Evolutionary conservation across 257 asterid species (phyloP), one percentile per base, ranked within the genome.

Genomic region (Ehretia macrophylla): DNA sequence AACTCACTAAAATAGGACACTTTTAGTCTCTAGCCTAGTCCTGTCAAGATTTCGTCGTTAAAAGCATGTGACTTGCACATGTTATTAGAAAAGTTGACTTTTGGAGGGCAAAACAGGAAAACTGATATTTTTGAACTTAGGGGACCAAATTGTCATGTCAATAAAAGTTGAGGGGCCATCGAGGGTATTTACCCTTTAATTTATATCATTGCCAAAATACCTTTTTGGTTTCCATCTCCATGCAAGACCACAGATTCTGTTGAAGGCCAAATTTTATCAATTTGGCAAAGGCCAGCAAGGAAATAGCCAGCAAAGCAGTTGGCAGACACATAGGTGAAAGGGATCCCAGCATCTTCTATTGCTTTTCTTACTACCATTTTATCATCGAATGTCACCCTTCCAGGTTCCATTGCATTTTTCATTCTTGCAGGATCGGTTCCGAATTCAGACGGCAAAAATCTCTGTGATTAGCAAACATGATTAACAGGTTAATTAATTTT

Each of bases 401-500:
- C 75, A 3, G 79, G 79, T 16, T 56, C 67, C 72, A 65, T 57
- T 11, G 75, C 66, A 11, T 69, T 56, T 10, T 56, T 60, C 76
- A 74, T 65, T 59, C 72, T 56, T 40, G 69, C 55, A 13, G 79
- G 75, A 35, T 74, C 75, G 8, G 67, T 65, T 16, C 72, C 79
- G 37, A 69, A 74, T 50, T 74, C 79, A 4, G 75, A 74, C 0
- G 79, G 79, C 20, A 74, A 60, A 47, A 74, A 69, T 27, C 79
- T 69, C 79, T 74, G 11, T 35, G 52, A 22, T 8, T 27, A 27
- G 4, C 4, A 27, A 27, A 27, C 35, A 27, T 27, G 6, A 27
- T 27, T 42, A 27, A n/a, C n/a, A n/a, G n/a, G 35, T 27, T 6
- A 27, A 27, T 6, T 6, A n/a, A 6, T 6, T 3, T 3, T 27